A percentile compares a stretch with the other conserved stretches of the same genome.
Evolutionary conservation across 306 rosid genomes (phyloP).

Genomic region (Prunus kanzakura): DNA sequence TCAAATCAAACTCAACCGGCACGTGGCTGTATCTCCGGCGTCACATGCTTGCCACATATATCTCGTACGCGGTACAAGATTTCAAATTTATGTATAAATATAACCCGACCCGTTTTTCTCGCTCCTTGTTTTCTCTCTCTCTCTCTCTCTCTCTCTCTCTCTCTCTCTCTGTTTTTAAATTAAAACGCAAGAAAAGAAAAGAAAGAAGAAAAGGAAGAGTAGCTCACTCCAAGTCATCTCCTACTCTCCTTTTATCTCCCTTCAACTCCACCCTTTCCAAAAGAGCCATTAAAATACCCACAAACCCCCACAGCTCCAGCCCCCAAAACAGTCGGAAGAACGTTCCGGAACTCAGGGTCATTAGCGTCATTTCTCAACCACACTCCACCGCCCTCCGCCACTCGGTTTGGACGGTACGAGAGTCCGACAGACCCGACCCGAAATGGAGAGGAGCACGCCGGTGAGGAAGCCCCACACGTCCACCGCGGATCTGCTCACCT

Average conservation of each 20-base stretch:
- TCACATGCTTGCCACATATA: conserved; percentile 27
- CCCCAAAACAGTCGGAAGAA: not conserved
- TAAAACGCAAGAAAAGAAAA: conserved; percentile 26
- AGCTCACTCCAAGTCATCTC: conserved; percentile 27
- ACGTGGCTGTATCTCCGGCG: conserved; percentile 48
- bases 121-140: too few species aligned
- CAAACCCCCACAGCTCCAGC: not conserved
- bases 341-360: conserved; percentile 30
- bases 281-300: not conserved
- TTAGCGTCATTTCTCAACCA: conserved; percentile 30
- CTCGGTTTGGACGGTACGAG: not conserved
- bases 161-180: conserved; percentile 12
- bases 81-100: conserved; percentile 29
- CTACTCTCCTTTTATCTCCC: conserved; percentile 24
- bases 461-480: conserved; percentile 93
- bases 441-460: conserved; percentile 85
- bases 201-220: conserved; percentile 36
- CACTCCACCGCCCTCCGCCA: not conserved
- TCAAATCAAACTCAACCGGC: conserved; percentile 28
- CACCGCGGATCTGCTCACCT: conserved; percentile 97
- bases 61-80: conserved; percentile 38
- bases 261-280: conserved; percentile 31
- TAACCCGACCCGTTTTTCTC: not conserved
- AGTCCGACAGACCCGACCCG: not conserved
- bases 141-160: not conserved